Conservation (phyloP, 2,329 filamentous ascomycete genomes). For the Alternaria atra region DNA sequence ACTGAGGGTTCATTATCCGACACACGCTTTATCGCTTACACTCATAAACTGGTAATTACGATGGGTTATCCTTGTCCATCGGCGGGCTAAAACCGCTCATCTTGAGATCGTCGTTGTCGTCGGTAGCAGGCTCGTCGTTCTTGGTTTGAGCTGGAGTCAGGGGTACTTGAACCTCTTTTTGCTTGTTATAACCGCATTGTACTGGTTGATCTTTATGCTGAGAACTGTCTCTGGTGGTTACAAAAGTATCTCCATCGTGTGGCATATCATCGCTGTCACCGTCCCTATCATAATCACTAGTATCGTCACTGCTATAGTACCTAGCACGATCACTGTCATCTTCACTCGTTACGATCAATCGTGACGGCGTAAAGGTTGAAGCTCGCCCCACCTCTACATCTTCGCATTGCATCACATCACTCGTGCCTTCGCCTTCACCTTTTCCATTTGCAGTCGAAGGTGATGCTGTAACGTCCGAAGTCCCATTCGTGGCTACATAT, state of each 20-base stretch:
- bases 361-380: too few relatives aligned
- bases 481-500: too few relatives aligned
- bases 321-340: background rate
- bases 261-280: background rate
- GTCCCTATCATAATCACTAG: background rate
- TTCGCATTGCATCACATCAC: too few relatives aligned
- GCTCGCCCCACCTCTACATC: too few relatives aligned
- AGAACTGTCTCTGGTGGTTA: background rate
- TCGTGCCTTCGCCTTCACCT: too few relatives aligned
- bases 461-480: too few relatives aligned
- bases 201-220: background rate
- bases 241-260: background rate
- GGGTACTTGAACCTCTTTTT: background rate
- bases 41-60: fast-evolving
- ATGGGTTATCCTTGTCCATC: background rate
- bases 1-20: too few relatives aligned
- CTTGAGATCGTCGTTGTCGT: background rate
- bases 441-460: too few relatives aligned
- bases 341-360: too few relatives aligned
- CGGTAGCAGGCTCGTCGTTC: background rate
- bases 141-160: background rate
- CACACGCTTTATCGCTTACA: background rate
- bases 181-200: background rate
- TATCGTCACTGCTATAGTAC: too few relatives aligned
- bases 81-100: background rate